phyloP scores from a whole-genome alignment of 1,284 basidiomycete genomes.

The Moniliophthora roreri region DNA sequence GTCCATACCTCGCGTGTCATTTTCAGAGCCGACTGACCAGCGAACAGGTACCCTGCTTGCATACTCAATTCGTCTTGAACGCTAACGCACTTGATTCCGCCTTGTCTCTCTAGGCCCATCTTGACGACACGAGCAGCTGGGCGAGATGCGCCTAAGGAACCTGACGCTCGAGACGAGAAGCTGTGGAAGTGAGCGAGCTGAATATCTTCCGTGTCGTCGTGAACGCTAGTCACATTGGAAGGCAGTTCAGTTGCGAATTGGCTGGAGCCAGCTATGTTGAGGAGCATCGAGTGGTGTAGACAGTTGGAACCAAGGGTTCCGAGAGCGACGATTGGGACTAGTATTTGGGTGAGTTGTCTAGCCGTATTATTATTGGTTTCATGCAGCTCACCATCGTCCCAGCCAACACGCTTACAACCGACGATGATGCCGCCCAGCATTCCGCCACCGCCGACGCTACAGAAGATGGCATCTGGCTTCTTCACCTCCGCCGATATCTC shows the following conservation, averaged over 20 bases:
- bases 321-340: constrained; percentile 63
- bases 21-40: constrained; percentile 40
- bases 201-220: constrained; percentile 41
- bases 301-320: constrained; percentile 73
- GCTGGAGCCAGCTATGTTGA: constrained; percentile 41
- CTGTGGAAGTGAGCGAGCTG: constrained; percentile 53
- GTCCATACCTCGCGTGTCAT: constrained; percentile 10
- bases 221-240: constrained; percentile 34
- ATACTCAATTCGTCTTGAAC: constrained; percentile 70
- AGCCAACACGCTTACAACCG: constrained; percentile 59
- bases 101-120: constrained; percentile 58
- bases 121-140: constrained; percentile 59
- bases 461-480: constrained; percentile 71
- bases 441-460: constrained; percentile 74
- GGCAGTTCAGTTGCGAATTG: constrained; percentile 30
- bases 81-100: constrained; percentile 54
- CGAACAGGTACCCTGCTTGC: constrained; percentile 52
- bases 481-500: constrained; percentile 58
- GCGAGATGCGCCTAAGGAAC: constrained; percentile 67
- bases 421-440: constrained; percentile 66
- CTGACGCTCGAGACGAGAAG: constrained; percentile 63
- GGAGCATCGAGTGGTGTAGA: constrained; percentile 67
- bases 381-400: constrained; percentile 59
- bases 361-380: not conserved
- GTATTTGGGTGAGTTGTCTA: constrained; percentile 1